A percentile compares a stretch with the other conserved stretches of the same genome.
phyloP scores from a whole-genome alignment of 371 early-diverging fungal species.

The Mortierella sp. region DNA sequence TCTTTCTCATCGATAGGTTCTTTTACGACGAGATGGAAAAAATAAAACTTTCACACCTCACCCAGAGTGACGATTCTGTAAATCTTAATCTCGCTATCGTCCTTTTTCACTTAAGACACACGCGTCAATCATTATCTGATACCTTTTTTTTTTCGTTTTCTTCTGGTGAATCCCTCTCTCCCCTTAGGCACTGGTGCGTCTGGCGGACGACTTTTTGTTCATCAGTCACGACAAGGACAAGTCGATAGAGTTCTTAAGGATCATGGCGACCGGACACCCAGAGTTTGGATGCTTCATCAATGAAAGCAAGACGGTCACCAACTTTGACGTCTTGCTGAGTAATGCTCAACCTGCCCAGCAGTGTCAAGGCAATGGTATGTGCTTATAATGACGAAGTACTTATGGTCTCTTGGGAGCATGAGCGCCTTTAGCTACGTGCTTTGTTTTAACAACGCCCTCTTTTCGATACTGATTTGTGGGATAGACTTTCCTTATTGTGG shows the following conservation, averaged over 20 bases:
- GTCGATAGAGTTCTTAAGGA: constrained; percentile 64
- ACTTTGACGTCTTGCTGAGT: constrained; percentile 67
- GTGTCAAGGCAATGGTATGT: constrained; percentile 16
- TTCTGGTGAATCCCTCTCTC: background rate
- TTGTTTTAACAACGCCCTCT: background rate
- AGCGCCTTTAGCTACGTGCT: background rate
- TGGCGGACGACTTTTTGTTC: constrained; percentile 89
- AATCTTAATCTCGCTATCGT: background rate
- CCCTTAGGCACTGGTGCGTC: constrained; percentile 74
- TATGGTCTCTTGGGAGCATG: background rate
- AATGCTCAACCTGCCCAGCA: constrained; percentile 52
- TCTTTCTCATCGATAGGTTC: constrained; percentile 59
- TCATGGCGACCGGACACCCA: constrained; percentile 67
- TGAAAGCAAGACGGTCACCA: constrained; percentile 71
- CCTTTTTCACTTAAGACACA: background rate
- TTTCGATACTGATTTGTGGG: background rate
- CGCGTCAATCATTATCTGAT: background rate
- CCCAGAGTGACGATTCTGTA: constrained; percentile 33
- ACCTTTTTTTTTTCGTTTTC: background rate
- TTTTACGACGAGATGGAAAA: constrained; percentile 83
- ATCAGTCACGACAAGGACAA: constrained; percentile 66
- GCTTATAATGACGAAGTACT: no score
- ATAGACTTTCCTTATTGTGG: constrained; percentile 92
- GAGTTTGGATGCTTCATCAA: constrained; percentile 75
- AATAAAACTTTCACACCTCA: constrained; percentile 58